Evolutionary conservation across 1,139 yeast genomes (phyloP), one percentile per base, ranked within the genome.

Genomic region (Saccharomyces pastorianus): DNA sequence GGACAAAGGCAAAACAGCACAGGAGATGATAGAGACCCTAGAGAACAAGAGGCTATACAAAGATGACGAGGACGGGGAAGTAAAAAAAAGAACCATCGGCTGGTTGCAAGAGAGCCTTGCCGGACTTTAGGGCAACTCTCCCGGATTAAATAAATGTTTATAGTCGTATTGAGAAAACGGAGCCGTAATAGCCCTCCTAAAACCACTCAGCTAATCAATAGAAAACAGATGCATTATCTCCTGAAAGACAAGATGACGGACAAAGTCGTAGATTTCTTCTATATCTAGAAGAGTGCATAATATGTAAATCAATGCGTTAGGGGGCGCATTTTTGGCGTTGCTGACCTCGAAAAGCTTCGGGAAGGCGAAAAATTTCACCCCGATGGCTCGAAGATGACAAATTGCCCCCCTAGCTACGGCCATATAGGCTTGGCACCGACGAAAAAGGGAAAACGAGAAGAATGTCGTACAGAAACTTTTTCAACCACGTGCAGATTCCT

Each of bases 81-180:
- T 64, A n/a, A 65, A 67, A 52, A 61, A 65, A 48, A 60, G 69
- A 51, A 69, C 71, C 2, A 67, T 69, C 20, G 72, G 72, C 8
- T 69, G 72, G 72, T 51, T 69, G 23, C 72, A 69, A 53, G 71
- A 69, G 53, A 65, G 69, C 51, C 56, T 68, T 23, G 65, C 69
- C 6, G 71, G 71, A 9, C 61, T 64, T 47, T 67, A 57, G 55
- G 23, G 23, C 23, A 20, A 20, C 23, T 4, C 23, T 20, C 23
- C 23, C 23, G 23, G 3, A 20, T 4, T 20, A 20, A 20, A 20
- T 20, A 20, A 20, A 20, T 20, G 4, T 20, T 20, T 20, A 20
- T 20, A 20, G 23, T 20, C 23, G 23, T 20, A 20, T 20, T 20
- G 23, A 20, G 25, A 3, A n/a, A 38, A 9, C 4, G 3, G 6